Evolutionary conservation across 257 asterid species (phyloP).

Genomic region (Apocynum venetum): DNA sequence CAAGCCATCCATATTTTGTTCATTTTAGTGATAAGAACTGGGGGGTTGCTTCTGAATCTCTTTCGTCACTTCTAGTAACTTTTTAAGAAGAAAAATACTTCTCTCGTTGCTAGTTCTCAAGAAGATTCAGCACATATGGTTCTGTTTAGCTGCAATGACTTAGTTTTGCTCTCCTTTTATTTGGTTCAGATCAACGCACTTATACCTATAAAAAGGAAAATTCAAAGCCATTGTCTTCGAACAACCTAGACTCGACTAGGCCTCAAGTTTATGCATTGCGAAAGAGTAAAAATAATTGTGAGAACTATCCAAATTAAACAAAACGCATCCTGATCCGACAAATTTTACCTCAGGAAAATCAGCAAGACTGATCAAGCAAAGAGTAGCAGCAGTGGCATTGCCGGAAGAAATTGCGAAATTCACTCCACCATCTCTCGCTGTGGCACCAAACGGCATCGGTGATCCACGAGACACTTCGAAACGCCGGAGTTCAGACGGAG

Average conservation of each 20-base stretch:
- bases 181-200: not conserved
- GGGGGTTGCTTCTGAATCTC: not conserved
- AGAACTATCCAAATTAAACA: not conserved
- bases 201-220: not conserved
- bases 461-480: conserved; percentile 63
- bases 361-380: conserved; percentile 63
- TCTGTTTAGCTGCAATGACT: not conserved
- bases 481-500: conserved; percentile 31
- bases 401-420: conserved; percentile 66
- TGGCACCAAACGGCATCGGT: conserved; percentile 92
- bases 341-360: conserved; percentile 59
- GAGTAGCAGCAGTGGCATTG: conserved; percentile 66
- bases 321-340: not conserved
- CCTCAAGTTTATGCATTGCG: not conserved
- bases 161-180: not conserved
- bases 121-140: not conserved
- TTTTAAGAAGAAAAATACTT: not conserved
- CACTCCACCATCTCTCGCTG: conserved; percentile 75
- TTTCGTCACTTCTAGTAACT: not conserved
- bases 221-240: not conserved
- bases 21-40: not conserved
- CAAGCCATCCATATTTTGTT: not conserved
- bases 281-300: not conserved
- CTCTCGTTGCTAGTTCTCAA: too few relatives aligned
- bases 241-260: not conserved